phyloP scores from a whole-genome alignment of 306 rosid species.

The Dryas octopetala region DNA sequence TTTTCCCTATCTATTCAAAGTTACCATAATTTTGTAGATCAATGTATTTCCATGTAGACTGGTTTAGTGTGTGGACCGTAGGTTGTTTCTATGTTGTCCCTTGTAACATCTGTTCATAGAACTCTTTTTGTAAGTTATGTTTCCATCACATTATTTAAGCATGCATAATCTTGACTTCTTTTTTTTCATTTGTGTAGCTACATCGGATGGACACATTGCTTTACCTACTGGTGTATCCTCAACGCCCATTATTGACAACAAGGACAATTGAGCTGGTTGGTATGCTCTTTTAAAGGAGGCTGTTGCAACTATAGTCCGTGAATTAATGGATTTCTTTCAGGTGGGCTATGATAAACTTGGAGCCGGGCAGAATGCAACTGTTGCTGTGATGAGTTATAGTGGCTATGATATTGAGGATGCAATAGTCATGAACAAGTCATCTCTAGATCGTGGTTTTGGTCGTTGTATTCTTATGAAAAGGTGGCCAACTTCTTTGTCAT shows the following conservation, averaged over 20 bases:
- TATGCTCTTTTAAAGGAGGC: slow-evolving; percentile 23
- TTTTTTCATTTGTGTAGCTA: slow-evolving; percentile 44
- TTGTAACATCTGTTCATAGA: neutral
- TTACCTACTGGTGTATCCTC: slow-evolving; percentile 92
- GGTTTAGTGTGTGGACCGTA: too few species aligned
- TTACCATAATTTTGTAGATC: neutral
- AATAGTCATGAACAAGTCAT: slow-evolving; percentile 94
- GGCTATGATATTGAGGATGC: slow-evolving; percentile 99
- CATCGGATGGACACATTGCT: slow-evolving; percentile 77
- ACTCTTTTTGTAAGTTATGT: neutral
- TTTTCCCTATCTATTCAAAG: neutral
- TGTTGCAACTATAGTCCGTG: neutral
- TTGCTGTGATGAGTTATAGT: slow-evolving; percentile 98
- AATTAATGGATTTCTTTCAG: slow-evolving; percentile 42
- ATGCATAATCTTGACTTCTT: neutral
- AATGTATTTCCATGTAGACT: neutral
- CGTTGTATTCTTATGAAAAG: slow-evolving; percentile 94
- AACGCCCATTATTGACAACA: slow-evolving; percentile 86
- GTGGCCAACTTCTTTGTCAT: slow-evolving; percentile 32
- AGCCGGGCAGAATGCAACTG: slow-evolving; percentile 98
- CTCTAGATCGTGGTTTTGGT: slow-evolving; percentile 99
- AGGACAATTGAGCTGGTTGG: slow-evolving; percentile 91
- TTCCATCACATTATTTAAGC: neutral
- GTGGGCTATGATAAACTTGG: slow-evolving; percentile 98
- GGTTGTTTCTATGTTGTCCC: neutral